Conservation (phyloP, 176 grass and related monocot species). For the Olyra latifolia region DNA sequence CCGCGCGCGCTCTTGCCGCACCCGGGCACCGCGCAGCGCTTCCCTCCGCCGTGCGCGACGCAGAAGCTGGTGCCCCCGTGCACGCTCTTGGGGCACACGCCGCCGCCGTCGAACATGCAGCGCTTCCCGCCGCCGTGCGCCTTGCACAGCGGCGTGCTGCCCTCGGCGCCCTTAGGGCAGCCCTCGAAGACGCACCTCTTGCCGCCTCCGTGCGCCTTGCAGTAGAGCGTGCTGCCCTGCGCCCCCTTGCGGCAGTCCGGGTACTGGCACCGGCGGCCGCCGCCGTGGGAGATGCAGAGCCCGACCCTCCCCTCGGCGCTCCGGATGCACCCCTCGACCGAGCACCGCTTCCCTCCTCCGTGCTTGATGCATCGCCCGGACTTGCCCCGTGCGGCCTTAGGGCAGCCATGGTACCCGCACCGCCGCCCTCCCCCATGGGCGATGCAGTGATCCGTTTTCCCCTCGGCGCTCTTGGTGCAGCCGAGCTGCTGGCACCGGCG, state of each 20-base stretch:
- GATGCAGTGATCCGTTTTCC: conserved; percentile 80
- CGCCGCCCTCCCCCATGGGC: conserved; percentile 72
- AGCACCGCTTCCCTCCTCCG: conserved; percentile 76
- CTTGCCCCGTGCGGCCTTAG: conserved; percentile 69
- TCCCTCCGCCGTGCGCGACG: conserved; percentile 79
- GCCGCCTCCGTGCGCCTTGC: conserved; percentile 78
- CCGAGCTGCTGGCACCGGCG: conserved; percentile 65
- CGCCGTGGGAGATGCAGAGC: conserved; percentile 79
- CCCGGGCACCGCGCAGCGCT: conserved; percentile 58
- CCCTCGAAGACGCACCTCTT: conserved; percentile 69
- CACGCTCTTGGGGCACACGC: conserved; percentile 74
- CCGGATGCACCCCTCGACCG: conserved; percentile 48
- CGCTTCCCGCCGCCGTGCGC: conserved; percentile 80
- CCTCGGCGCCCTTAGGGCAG: conserved; percentile 66
- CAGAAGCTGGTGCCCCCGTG: conserved; percentile 72
- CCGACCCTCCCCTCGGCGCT: conserved; percentile 68
- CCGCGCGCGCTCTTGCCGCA: conserved; percentile 80
- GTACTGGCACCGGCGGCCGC: conserved; percentile 67
- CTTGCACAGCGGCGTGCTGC: conserved; percentile 76
- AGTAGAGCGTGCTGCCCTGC: conserved; percentile 73
- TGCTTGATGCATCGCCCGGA: conserved; percentile 80
- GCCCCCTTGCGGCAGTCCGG: conserved; percentile 70
- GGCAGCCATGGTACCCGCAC: conserved; percentile 49
- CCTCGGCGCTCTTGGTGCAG: conserved; percentile 81
- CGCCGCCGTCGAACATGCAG: conserved; percentile 61